Evolutionary conservation across 2,329 filamentous ascomycete genomes (phyloP).

Genomic region (Penicillium aurantiogriseum): DNA sequence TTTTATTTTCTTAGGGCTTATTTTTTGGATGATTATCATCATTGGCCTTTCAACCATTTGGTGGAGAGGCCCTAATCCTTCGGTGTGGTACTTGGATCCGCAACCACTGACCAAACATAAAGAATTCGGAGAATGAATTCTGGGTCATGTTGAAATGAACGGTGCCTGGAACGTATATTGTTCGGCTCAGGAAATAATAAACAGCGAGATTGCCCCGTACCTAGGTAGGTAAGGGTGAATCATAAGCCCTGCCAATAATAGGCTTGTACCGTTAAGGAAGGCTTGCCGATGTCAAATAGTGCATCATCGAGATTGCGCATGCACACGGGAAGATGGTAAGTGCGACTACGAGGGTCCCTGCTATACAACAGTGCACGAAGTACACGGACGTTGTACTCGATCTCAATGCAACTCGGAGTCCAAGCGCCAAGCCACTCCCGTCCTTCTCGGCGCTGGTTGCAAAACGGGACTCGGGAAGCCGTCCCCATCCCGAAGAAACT

Average conservation of each 20-base stretch:
- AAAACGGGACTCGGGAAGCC: slow-evolving; percentile 8
- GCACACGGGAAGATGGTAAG: not conserved
- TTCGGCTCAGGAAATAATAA: not conserved
- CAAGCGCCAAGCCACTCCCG: slow-evolving; percentile 5
- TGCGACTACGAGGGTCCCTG: not conserved
- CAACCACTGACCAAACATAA: not conserved
- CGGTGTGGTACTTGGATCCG: not conserved
- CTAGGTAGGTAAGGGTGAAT: not conserved
- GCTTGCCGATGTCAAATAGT: not conserved
- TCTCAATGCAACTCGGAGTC: slow-evolving; percentile 3
- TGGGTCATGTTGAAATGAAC: not conserved
- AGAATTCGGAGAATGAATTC: not conserved
- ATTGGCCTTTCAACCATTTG: not conserved
- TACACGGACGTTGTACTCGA: not conserved
- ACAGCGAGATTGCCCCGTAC: not conserved
- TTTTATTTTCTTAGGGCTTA: not conserved
- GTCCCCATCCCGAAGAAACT: slow-evolving; percentile 4
- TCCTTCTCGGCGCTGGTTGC: slow-evolving; percentile 1
- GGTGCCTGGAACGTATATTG: not conserved
- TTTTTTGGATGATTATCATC: not conserved
- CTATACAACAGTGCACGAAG: not conserved
- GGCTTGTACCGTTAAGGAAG: not conserved
- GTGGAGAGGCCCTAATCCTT: not conserved
- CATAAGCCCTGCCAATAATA: not conserved
- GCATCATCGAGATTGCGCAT: slow-evolving; percentile 1